Evolutionary conservation across 257 asterid genomes (phyloP).

Genomic region (Hygrophila difformis): DNA sequence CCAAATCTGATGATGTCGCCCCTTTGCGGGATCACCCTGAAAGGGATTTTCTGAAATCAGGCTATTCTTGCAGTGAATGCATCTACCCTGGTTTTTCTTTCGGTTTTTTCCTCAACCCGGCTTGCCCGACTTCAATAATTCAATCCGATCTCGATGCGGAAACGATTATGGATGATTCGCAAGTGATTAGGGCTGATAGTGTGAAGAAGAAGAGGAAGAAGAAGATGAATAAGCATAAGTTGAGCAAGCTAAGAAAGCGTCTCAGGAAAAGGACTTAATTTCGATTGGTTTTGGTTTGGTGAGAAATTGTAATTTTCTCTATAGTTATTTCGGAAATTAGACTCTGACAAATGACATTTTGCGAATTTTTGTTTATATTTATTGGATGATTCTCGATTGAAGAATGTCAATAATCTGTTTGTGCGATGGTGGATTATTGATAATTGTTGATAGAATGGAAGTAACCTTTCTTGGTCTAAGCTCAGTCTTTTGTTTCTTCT

Average conservation of each 20-base stretch:
- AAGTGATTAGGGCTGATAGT: conserved; percentile 7
- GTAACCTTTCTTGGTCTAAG: neutral
- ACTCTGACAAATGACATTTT: neutral
- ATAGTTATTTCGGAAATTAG: neutral
- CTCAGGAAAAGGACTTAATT: conserved; percentile 22
- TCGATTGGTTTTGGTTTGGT: conserved; percentile 15
- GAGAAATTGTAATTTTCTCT: conserved; percentile 16
- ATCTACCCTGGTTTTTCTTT: conserved; percentile 52
- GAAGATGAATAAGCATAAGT: conserved; percentile 12
- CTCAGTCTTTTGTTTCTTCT: neutral
- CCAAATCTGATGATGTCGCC: conserved; percentile 12
- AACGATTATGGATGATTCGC: conserved; percentile 26
- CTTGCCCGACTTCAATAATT: conserved; percentile 18
- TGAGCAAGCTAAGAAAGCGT: conserved; percentile 2
- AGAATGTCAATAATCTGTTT: conserved; percentile 19
- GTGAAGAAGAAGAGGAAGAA: conserved; percentile 13
- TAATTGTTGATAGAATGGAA: conserved; percentile 4
- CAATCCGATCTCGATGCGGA: conserved; percentile 23
- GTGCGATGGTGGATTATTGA: conserved; percentile 14
- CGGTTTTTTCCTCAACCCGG: conserved; percentile 42
- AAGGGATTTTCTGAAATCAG: conserved; percentile 15
- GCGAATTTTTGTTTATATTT: neutral
- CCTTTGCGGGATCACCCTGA: conserved; percentile 12
- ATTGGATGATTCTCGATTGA: neutral
- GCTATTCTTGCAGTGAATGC: conserved; percentile 9